phyloP scores from a whole-genome alignment of 2,329 filamentous ascomycete genomes.

The Fusarium redolens region DNA sequence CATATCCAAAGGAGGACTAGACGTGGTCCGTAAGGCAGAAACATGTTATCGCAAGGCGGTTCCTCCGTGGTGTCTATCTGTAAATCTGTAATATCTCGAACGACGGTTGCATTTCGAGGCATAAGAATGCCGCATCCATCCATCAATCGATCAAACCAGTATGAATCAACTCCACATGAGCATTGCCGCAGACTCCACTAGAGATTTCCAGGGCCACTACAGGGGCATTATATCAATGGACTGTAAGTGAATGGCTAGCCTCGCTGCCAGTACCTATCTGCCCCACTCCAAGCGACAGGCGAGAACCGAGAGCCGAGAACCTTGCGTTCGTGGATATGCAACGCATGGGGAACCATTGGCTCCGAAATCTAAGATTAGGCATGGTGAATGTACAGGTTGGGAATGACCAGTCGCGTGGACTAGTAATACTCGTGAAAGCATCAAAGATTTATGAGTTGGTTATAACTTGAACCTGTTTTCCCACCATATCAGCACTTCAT shows the following conservation, averaged over 20 bases:
- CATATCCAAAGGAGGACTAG: too few species aligned
- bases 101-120: too few species aligned
- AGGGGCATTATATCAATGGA: background rate
- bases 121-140: too few species aligned
- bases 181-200: too few species aligned
- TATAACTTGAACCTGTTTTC: background rate
- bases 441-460: fast-evolving
- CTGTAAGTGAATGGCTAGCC: background rate
- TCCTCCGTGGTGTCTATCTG: fast-evolving
- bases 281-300: background rate
- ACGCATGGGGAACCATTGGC: background rate
- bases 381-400: background rate
- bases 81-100: too few species aligned
- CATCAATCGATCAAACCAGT: too few species aligned
- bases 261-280: background rate
- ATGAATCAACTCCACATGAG: too few species aligned
- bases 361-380: fast-evolving
- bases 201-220: background rate
- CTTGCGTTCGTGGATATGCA: background rate
- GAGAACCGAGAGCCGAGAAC: background rate
- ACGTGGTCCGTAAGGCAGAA: too few species aligned
- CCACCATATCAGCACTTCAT: background rate
- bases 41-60: fast-evolving
- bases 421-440: fast-evolving
- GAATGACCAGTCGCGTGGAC: fast-evolving